Percentiles rank a stretch among this genome's conserved stretches.
Evolutionary conservation across 768 basidiomycete species (phyloP).

Genomic region (Leucogyrophana mollusca): DNA sequence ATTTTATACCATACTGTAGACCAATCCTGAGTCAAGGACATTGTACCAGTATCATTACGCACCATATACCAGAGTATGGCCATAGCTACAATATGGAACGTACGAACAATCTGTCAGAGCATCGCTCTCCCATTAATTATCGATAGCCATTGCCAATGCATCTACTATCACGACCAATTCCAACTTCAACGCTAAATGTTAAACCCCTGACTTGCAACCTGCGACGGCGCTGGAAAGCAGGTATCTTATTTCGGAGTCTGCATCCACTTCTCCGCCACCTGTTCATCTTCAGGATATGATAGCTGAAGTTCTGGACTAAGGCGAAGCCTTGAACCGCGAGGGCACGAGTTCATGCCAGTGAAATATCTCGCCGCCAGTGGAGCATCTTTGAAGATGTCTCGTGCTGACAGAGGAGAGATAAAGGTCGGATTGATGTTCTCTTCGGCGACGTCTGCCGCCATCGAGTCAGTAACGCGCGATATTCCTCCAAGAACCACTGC

Average conservation of each 20-base stretch:
- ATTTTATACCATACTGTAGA: no score
- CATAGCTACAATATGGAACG: no score
- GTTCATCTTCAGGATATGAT: slow-evolving; percentile 49
- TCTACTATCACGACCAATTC: no score
- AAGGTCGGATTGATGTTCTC: slow-evolving; percentile 28
- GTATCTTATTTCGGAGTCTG: no score
- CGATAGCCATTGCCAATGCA: no score
- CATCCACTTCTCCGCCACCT: slow-evolving; percentile 35
- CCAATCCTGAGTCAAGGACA: no score
- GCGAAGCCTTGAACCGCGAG: slow-evolving; percentile 35
- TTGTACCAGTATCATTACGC: no score
- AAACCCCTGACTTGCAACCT: no score
- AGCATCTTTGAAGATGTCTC: slow-evolving; percentile 22
- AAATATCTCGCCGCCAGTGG: slow-evolving; percentile 35
- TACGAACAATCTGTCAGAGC: no score
- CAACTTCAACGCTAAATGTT: background rate
- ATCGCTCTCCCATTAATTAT: no score
- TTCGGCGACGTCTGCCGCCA: slow-evolving; percentile 34
- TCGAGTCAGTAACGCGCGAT: slow-evolving; percentile 1
- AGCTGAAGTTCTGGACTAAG: slow-evolving; percentile 40
- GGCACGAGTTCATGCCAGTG: slow-evolving; percentile 26
- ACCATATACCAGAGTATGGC: no score
- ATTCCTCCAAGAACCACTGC: slow-evolving; percentile 10
- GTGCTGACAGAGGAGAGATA: slow-evolving; percentile 14
- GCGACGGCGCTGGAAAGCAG: no score